Percentiles rank a stretch among this genome's conserved stretches.
phyloP scores from a whole-genome alignment of 768 basidiomycete species.

The Naematelia aurantialba region DNA sequence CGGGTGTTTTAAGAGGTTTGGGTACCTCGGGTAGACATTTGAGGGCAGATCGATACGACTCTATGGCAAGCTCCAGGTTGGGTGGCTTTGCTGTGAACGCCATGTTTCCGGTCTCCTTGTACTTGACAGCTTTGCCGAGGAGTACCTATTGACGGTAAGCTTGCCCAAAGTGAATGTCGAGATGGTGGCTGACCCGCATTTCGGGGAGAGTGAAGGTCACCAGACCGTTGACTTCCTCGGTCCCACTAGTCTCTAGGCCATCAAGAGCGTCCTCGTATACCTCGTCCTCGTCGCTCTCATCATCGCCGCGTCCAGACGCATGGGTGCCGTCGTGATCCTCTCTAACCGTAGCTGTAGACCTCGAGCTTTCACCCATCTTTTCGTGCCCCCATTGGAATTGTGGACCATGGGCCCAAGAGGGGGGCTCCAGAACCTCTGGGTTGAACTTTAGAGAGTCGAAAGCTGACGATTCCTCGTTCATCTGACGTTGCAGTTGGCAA shows the following conservation, averaged over 20 bases:
- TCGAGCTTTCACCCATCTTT: neutral
- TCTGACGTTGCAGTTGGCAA: neutral
- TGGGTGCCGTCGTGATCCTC: slow-evolving; percentile 4
- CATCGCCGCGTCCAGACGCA: neutral
- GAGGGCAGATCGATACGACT: slow-evolving; percentile 67
- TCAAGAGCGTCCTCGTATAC: slow-evolving; percentile 5
- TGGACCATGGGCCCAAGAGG: slow-evolving; percentile 12
- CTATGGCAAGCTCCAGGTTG: slow-evolving; percentile 68
- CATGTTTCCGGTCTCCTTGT: slow-evolving; percentile 73
- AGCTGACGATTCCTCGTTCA: neutral
- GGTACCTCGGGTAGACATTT: slow-evolving; percentile 57
- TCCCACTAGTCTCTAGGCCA: neutral
- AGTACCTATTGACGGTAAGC: slow-evolving; percentile 49
- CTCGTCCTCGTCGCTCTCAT: neutral
- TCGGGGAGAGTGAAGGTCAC: neutral
- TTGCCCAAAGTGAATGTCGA: neutral
- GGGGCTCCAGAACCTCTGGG: slow-evolving; percentile 7
- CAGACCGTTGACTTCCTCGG: slow-evolving; percentile 1
- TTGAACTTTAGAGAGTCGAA: neutral
- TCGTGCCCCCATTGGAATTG: slow-evolving; percentile 5
- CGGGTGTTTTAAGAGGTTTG: neutral
- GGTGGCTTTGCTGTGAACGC: slow-evolving; percentile 59
- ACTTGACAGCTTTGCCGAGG: slow-evolving; percentile 58
- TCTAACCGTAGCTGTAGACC: neutral
- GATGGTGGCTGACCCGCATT: neutral